A percentile compares a stretch with the other conserved stretches of the same genome.
These are phyloP conservation scores for Medicago lupulina DNA, from an alignment of 306 rosid species.

Conservation along the genomic window DNA sequence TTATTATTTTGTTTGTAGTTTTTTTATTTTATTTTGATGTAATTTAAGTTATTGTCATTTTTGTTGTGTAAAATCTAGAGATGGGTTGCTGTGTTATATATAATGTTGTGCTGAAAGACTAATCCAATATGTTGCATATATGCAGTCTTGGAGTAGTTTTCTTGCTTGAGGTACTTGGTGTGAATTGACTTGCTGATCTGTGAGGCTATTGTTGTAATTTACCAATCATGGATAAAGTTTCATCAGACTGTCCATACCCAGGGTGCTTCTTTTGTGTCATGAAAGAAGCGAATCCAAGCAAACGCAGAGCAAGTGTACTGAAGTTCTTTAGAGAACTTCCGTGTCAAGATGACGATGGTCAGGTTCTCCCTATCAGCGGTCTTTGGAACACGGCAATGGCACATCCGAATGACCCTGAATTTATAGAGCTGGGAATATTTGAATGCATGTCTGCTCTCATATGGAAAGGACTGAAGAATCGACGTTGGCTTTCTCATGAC, in stretches of 20 bases:
- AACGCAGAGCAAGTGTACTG: constrained; percentile 86
- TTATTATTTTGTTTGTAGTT: no score
- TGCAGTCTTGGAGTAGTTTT: constrained; percentile 51
- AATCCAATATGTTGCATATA: constrained; percentile 24
- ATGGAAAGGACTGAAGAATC: constrained; percentile 96
- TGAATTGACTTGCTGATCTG: constrained; percentile 43
- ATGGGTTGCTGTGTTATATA: constrained; percentile 9
- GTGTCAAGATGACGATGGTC: constrained; percentile 94
- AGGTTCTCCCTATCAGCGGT: constrained; percentile 98
- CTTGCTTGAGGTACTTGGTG: constrained; percentile 49
- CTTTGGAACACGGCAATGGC: constrained; percentile 99
- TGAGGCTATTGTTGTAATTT: constrained; percentile 41
- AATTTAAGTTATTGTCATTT: not conserved
- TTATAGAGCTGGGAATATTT: constrained; percentile 89
- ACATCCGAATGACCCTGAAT: constrained; percentile 97
- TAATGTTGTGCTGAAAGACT: constrained; percentile 34
- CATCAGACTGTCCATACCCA: constrained; percentile 96
- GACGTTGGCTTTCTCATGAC: constrained; percentile 98
- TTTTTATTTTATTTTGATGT: not conserved
- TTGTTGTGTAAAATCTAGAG: not conserved
- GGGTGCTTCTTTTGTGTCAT: constrained; percentile 99
- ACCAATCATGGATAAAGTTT: constrained; percentile 75
- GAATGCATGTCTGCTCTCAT: constrained; percentile 96
- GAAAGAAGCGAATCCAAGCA: constrained; percentile 98
- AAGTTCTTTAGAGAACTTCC: constrained; percentile 97